Evolutionary conservation across 805 yeast species (phyloP).

Genomic region (Suhomyces emberorum): DNA sequence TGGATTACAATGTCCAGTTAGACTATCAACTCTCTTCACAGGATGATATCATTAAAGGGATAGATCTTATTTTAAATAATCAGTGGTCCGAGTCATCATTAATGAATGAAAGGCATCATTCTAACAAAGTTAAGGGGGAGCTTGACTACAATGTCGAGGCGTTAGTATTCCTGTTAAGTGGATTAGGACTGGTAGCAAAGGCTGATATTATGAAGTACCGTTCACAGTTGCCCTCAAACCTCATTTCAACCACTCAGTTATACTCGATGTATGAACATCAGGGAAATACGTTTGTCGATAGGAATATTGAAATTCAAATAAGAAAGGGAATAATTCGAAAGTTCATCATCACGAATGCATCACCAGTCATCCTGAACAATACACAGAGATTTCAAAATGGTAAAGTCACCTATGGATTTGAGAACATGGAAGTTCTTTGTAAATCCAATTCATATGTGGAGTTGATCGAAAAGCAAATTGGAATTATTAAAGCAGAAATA

Average conservation of each 20-base stretch:
- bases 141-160: slow-evolving; percentile 18
- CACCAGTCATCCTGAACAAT: slow-evolving; percentile 42
- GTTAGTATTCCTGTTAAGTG: slow-evolving; percentile 31
- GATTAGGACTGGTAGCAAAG: slow-evolving; percentile 31
- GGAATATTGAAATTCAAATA: slow-evolving; percentile 35
- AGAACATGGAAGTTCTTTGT: slow-evolving; percentile 37
- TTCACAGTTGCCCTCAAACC: slow-evolving; percentile 34
- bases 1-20: slow-evolving; percentile 37
- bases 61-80: slow-evolving; percentile 30
- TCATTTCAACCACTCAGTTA: slow-evolving; percentile 45
- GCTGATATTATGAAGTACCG: slow-evolving; percentile 38
- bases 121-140: slow-evolving; percentile 9
- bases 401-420: slow-evolving; percentile 41
- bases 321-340: slow-evolving; percentile 36
- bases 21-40: slow-evolving; percentile 34
- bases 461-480: slow-evolving; percentile 14
- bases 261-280: slow-evolving; percentile 45
- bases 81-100: slow-evolving; percentile 38
- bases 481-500: slow-evolving; percentile 4
- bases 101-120: slow-evolving; percentile 23
- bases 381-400: slow-evolving; percentile 29
- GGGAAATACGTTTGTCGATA: slow-evolving; percentile 51
- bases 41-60: slow-evolving; percentile 29
- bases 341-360: slow-evolving; percentile 42
- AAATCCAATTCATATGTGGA: slow-evolving; percentile 21